phyloP scores from a whole-genome alignment of 768 basidiomycete species.

The Boletus vinaceobasis region DNA sequence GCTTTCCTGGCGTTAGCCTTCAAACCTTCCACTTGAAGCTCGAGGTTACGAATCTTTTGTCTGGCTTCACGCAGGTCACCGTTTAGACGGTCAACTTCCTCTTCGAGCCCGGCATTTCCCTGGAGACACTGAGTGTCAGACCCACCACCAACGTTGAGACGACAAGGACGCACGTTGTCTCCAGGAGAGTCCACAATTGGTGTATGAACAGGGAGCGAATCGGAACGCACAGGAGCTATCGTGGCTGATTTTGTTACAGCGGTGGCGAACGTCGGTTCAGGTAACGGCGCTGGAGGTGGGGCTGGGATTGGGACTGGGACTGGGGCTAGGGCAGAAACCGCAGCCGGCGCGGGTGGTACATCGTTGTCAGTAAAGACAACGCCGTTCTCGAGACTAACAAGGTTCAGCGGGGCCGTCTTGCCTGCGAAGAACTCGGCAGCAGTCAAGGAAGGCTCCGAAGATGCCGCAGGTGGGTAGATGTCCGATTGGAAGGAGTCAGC shows the following conservation, averaged over 20 bases:
- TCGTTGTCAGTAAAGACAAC: conserved; percentile 35
- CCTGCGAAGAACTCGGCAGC: conserved; percentile 88
- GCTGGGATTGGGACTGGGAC: conserved; percentile 15
- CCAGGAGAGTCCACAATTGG: neutral
- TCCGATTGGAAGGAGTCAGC: conserved; percentile 96
- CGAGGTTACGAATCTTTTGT: conserved; percentile 78
- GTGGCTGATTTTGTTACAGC: conserved; percentile 33
- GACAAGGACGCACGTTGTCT: conserved; percentile 31
- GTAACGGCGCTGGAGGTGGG: conserved; percentile 18
- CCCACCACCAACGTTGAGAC: neutral
- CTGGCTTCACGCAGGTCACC: conserved; percentile 74
- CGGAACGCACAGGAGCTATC: conserved; percentile 6
- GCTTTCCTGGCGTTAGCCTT: conserved; percentile 75
- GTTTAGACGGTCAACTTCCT: conserved; percentile 62
- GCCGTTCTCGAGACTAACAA: conserved; percentile 78
- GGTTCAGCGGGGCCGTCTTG: conserved; percentile 72
- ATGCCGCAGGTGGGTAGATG: conserved; percentile 91
- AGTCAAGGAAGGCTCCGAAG: conserved; percentile 71
- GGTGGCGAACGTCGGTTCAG: conserved; percentile 35
- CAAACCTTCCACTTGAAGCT: conserved; percentile 75
- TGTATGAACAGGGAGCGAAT: conserved; percentile 11
- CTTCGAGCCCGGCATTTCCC: conserved; percentile 31
- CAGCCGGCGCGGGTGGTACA: conserved; percentile 21
- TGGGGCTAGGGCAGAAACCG: conserved; percentile 29
- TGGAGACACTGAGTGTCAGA: conserved; percentile 1